Evolutionary conservation across 2,329 filamentous ascomycete species (phyloP), one percentile per base, ranked within the genome.

Genomic region (Paracorniculantispora psalliotae): DNA sequence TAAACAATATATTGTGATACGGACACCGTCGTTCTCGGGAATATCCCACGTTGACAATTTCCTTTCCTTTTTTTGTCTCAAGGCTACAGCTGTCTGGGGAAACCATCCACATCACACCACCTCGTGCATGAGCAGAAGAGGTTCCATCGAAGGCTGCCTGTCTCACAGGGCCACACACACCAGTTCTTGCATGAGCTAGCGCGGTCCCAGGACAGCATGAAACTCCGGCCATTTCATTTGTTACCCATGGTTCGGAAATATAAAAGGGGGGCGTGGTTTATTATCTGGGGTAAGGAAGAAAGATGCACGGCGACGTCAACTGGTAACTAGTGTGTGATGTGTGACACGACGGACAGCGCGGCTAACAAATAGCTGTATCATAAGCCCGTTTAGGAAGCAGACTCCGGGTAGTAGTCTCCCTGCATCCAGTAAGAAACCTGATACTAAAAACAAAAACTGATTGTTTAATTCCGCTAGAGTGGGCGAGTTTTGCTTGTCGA

Each of bases 331-430:
- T n/a, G n/a, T n/a, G 26, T n/a, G 30, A 19, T 43, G 37, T 43
- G 51, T 43, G 39, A 44, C 39, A 54, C 37, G n/a, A 44, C n/a
- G 37, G 51, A 44, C 39, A 44, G 37, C 51, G 51, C 51, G 51
- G 51, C 51, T 54, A 54, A 21, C 1, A 28, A n/a, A n/a, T 6
- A 37, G 17, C 33, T 15, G 33, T 15, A 9, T 37, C 33, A 13
- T 37, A 6, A 37, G 17, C 33, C 33, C 33, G 5, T 37, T 12
- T 37, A 37, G 33, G 33, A 37, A 37, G 33, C 6, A 37, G 10
- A 37, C 33, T 37, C 33, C 33, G 33, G 33, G 12, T 33, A 37
- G 4, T 9, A 15, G 4, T 15, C 33, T 15, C 33, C 33, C 17
- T 9, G 3, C 17, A 37, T 37, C 33, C 33, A 37, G 33, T 37